Conservation (phyloP, 208 protist species). For the Angomonas deanei region DNA sequence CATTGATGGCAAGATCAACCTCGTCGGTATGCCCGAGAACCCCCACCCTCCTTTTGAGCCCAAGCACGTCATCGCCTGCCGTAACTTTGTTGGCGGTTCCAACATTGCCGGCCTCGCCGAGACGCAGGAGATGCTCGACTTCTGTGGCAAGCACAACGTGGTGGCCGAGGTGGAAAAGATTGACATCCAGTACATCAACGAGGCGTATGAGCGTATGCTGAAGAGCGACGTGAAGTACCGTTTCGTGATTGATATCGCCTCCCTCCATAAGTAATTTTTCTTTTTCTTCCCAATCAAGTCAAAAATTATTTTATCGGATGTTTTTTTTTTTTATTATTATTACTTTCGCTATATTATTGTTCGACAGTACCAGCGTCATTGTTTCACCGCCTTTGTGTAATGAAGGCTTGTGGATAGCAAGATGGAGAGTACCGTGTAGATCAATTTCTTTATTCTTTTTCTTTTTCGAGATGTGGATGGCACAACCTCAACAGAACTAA, state of each 20-base stretch:
- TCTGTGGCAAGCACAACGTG: constrained; percentile 75
- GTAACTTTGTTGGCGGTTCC: constrained; percentile 34
- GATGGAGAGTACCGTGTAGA: too few relatives aligned
- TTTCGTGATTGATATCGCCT: constrained; percentile 73
- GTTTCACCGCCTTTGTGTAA: too few relatives aligned
- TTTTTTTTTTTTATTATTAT: constrained; percentile 6
- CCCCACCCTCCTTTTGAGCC: constrained; percentile 33
- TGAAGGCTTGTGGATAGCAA: too few relatives aligned
- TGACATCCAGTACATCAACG: constrained; percentile 63
- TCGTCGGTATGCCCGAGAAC: constrained; percentile 55
- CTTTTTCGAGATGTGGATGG: neutral
- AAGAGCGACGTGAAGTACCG: constrained; percentile 71
- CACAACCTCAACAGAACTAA: too few relatives aligned
- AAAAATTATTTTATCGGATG: neutral
- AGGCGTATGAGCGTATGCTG: constrained; percentile 63
- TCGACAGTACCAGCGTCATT: too few relatives aligned
- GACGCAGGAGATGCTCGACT: constrained; percentile 85
- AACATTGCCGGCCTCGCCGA: constrained; percentile 60
- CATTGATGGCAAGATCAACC: constrained; percentile 37
- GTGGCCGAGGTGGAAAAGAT: constrained; percentile 60
- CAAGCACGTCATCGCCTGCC: constrained; percentile 18
- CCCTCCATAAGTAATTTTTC: constrained; percentile 15
- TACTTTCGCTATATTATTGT: neutral
- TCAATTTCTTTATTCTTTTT: neutral
- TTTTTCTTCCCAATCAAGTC: neutral